phyloP scores from a whole-genome alignment of 495 filamentous ascomycete species.

The Alectoria sarmentosa region DNA sequence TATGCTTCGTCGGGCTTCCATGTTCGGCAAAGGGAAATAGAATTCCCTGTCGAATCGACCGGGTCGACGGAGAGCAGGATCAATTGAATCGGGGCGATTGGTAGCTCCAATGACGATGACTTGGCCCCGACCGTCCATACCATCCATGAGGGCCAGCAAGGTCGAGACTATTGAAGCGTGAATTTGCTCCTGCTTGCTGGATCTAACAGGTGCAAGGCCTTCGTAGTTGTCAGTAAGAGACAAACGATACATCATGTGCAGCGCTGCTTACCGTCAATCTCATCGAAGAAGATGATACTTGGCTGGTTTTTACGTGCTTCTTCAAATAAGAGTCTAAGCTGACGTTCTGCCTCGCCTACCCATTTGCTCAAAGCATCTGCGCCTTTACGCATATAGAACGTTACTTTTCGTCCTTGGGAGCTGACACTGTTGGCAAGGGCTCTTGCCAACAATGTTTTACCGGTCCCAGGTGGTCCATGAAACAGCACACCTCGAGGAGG shows the following conservation, averaged over 20 bases:
- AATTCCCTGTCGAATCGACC: slow-evolving; percentile 97
- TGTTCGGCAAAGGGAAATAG: slow-evolving; percentile 87
- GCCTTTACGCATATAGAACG: slow-evolving; percentile 98
- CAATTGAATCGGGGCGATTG: slow-evolving; percentile 95
- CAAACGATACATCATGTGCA: slow-evolving; percentile 2
- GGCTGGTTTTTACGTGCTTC: slow-evolving; percentile 92
- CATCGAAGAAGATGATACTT: slow-evolving; percentile 99
- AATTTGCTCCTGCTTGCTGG: slow-evolving; percentile 96
- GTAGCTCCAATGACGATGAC: slow-evolving; percentile 98
- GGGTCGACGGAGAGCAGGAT: slow-evolving; percentile 93
- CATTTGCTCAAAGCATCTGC: slow-evolving; percentile 96
- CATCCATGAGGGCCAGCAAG: slow-evolving; percentile 92
- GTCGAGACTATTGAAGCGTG: slow-evolving; percentile 98
- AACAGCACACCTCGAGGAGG: slow-evolving; percentile 93
- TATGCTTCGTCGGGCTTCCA: slow-evolving; percentile 70
- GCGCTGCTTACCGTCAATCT: slow-evolving; percentile 71
- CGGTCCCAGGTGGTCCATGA: slow-evolving; percentile 93
- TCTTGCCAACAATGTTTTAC: slow-evolving; percentile 91
- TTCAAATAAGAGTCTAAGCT: slow-evolving; percentile 87
- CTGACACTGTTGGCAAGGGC: slow-evolving; percentile 80
- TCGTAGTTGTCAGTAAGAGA: slow-evolving; percentile 24
- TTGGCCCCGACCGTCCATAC: slow-evolving; percentile 97
- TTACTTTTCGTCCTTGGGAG: slow-evolving; percentile 81
- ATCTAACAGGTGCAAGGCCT: slow-evolving; percentile 84
- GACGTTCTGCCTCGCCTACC: slow-evolving; percentile 96